Evolutionary conservation across 2,329 filamentous ascomycete genomes (phyloP), one percentile per base, ranked within the genome.

Genomic region (Biscogniauxia sp.): DNA sequence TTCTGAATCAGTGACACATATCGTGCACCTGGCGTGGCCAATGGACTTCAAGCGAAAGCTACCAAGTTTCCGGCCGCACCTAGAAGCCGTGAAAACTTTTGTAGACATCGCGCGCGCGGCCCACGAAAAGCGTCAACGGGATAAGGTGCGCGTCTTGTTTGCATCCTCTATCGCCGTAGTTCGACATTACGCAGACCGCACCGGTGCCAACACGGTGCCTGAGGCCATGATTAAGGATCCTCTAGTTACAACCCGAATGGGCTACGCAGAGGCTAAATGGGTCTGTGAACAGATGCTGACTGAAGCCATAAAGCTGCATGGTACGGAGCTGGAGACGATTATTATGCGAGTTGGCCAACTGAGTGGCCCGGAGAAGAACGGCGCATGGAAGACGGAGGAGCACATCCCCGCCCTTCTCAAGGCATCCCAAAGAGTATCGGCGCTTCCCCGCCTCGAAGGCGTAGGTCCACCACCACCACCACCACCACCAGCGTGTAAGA

Each of bases 211-310:
- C 15, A 20, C 56, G 0, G 75, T 81, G 0, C 74, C 75, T 0
- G 79, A 82, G 60, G 64, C 72, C 7, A 60, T 62, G 1, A 67
- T 78, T 13, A 53, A 59, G 1, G 71, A 79, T 11, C 72, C 73
- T 5, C 65, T 68, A 2, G 74, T 75, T 0, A 51, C 68, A 74
- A 17, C 71, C 68, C 8, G 77, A 1, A 66, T 74, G 52, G 79
- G 79, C 17, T 82, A 82, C 60, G 72, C 74, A 1, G 79, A 82
- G 23, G 80, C 78, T 1, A 83, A 83, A 62, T 79, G 69, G 59
- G 73, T 76, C 1, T 81, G 79, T 60, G 80, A 82, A 61, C 65
- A 68, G 1, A 77, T 80, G 64, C 72, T 82, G 1, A 71, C 76
- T 45, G 66, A 74, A 26, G 79, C 77, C 0, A 66, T 78, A 1